Base-by-base conservation (phyloP, 1,284 basidiomycete genomes). In the Malassezia globosa region DNA sequence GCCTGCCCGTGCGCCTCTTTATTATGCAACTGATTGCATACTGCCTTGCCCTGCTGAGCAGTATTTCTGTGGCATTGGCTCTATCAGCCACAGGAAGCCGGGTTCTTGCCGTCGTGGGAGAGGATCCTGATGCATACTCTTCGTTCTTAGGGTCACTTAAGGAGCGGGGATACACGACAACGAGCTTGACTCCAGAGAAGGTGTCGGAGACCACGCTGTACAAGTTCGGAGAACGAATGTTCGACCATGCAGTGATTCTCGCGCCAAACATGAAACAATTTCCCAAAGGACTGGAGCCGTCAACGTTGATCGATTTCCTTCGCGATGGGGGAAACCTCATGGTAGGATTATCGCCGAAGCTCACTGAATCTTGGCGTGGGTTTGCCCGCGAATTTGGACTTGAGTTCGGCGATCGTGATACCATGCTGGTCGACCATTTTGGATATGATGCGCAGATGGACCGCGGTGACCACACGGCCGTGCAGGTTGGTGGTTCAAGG, bases 251-350 rank as follows among this genome's bases (percentile, higher is more conserved):
- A 35, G 35, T 65, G 21, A 47, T 70, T 7, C 57, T 70, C 25
- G 54, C 58, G 0, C 61, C 63, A 4, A 24, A 48, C 2, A 44
- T 55, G 45, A 65, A 66, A 43, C 85, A 76, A 25, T 81, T 82
- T 53, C 78, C 84, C 1, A 72, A 77, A 51, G 85, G 88, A 61
- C 78, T 97, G 43, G 81, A 81, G 1, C 88, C 92, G 0, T 87
- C 92, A 72, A 77, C 80, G 10, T 76, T 96, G 42, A 79, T 95
- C 41, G 70, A 77, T 29, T 81, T 87, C 40, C 78, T 90, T 55
- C 77, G 81, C 51, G 59, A 63, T 22, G 66, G 69, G 38, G 83
- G 86, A 43, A 95, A 96, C 76, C 77, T 96, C 52, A 78, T 97
- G 54, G 75, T 92, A 60, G 81, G 83, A 1, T 78, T 90, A 48